Evolutionary conservation across 2,329 filamentous ascomycete species (phyloP).

Genomic region (Nothophoma quercina): DNA sequence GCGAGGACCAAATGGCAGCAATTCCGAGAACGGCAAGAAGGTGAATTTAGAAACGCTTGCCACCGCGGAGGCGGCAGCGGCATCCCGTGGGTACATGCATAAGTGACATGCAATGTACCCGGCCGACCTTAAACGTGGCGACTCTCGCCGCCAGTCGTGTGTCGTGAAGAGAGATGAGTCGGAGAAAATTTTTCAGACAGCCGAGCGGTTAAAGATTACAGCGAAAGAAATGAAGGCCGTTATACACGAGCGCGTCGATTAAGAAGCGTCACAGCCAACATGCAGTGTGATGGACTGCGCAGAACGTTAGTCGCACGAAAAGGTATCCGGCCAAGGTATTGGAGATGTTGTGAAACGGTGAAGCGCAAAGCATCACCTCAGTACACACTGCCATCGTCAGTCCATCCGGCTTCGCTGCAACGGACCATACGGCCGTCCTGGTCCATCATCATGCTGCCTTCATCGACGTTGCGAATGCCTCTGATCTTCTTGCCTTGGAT

Average conservation of each 20-base stretch:
- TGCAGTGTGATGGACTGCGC: background rate
- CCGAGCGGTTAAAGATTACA: conserved; percentile 7
- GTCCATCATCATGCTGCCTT: conserved; percentile 49
- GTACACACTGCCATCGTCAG: conserved; percentile 55
- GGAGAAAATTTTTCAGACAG: conserved; percentile 22
- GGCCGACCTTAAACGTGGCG: conserved; percentile 34
- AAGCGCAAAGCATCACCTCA: conserved; percentile 22
- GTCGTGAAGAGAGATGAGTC: conserved; percentile 22
- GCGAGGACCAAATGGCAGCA: conserved; percentile 12
- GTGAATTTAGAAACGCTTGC: background rate
- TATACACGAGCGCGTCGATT: conserved; percentile 2
- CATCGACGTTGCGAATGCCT: conserved; percentile 57
- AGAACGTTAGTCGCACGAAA: background rate
- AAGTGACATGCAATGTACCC: conserved; percentile 19
- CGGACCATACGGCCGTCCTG: conserved; percentile 54
- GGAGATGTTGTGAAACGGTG: background rate
- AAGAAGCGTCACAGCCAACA: background rate
- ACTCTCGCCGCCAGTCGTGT: conserved; percentile 33
- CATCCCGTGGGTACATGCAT: conserved; percentile 8
- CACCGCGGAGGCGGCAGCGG: background rate
- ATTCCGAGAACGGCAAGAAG: conserved; percentile 1
- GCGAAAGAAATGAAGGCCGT: conserved; percentile 11
- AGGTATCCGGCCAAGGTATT: background rate
- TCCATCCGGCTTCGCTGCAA: conserved; percentile 63
- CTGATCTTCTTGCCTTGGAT: conserved; percentile 48